These are phyloP conservation scores for Euptelea pleiosperma DNA, from an alignment of 164 flowering plant genomes.

Conservation along the genomic window DNA sequence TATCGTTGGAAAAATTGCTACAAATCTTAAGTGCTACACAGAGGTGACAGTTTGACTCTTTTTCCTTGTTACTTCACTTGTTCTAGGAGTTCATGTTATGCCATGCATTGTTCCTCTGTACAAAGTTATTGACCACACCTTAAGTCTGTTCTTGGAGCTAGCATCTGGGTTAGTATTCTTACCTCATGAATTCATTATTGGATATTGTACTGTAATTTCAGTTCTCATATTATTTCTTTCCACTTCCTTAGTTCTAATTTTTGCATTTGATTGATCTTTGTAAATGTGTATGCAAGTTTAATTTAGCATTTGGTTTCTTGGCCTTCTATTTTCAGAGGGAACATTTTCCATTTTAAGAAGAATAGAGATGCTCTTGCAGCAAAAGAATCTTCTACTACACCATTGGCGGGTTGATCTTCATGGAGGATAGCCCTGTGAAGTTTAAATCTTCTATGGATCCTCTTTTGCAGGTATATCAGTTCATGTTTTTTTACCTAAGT, in stretches of 20 bases:
- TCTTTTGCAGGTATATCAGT: slow-evolving; percentile 55
- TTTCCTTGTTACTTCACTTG: slow-evolving; percentile 6
- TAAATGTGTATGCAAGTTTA: neutral
- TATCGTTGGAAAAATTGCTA: slow-evolving; percentile 92
- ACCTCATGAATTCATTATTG: slow-evolving; percentile 53
- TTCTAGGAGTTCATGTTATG: slow-evolving; percentile 2
- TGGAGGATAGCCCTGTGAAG: slow-evolving; percentile 88
- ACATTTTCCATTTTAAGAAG: slow-evolving; percentile 86
- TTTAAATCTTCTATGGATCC: slow-evolving; percentile 97
- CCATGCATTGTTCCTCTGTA: slow-evolving; percentile 13
- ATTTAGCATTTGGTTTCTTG: slow-evolving; percentile 6
- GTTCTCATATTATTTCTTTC: too few species aligned
- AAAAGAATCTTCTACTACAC: slow-evolving; percentile 90
- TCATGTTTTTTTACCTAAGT: slow-evolving; percentile 3
- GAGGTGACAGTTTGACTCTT: slow-evolving; percentile 44
- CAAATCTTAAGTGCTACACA: slow-evolving; percentile 89
- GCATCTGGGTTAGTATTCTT: slow-evolving; percentile 82
- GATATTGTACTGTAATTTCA: slow-evolving; percentile 79
- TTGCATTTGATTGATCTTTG: neutral
- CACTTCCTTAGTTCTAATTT: slow-evolving; percentile 5
- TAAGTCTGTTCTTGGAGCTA: slow-evolving; percentile 86
- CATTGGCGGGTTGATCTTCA: slow-evolving; percentile 91
- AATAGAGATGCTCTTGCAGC: slow-evolving; percentile 85
- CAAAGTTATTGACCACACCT: slow-evolving; percentile 93
- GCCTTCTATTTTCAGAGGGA: slow-evolving; percentile 62